Conservation (phyloP, 306 rosid genomes). For the Macrotyloma uniflorum region DNA sequence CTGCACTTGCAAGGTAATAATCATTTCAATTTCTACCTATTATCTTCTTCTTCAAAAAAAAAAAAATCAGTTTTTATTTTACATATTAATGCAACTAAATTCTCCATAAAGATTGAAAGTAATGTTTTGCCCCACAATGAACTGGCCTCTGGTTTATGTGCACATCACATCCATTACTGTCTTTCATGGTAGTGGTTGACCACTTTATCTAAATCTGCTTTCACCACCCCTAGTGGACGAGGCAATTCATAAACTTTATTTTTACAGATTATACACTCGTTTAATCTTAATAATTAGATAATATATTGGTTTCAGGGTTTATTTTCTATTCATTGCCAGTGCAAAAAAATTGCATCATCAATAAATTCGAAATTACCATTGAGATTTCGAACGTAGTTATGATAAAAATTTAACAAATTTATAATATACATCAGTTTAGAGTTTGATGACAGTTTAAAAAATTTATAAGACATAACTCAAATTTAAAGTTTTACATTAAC, state of each 20-base stretch:
- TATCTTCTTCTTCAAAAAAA: too few relatives aligned
- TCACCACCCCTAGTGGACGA: neutral
- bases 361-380: too few relatives aligned
- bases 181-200: slow-evolving; percentile 15
- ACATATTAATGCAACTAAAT: neutral
- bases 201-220: neutral
- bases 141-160: neutral
- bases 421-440: too few relatives aligned
- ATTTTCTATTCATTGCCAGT: too few relatives aligned
- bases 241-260: neutral
- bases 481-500: too few relatives aligned
- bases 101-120: neutral
- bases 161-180: neutral
- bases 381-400: too few relatives aligned
- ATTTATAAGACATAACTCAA: too few relatives aligned
- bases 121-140: neutral
- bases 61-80: neutral
- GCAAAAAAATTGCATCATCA: neutral
- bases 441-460: too few relatives aligned
- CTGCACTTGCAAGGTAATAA: slow-evolving; percentile 79
- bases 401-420: too few relatives aligned
- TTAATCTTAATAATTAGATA: too few relatives aligned
- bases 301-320: too few relatives aligned
- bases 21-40: neutral
- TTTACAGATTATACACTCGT: neutral